Evolutionary conservation across 202 grass and related monocot genomes (phyloP).

Genomic region (Carex arenaria): DNA sequence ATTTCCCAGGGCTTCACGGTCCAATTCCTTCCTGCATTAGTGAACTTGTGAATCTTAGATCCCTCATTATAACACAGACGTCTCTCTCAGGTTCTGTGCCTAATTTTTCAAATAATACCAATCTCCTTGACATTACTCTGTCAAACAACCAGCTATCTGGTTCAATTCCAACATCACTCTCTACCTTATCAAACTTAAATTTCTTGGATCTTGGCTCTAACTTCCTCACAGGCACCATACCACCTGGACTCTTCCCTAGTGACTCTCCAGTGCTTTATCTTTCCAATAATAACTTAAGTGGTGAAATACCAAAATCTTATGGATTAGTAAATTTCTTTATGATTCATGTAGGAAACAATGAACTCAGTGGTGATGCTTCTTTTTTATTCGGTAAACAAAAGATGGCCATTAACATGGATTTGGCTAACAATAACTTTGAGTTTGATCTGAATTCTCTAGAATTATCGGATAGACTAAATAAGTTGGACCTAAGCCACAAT

Average conservation of each 20-base stretch:
- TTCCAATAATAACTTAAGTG: background rate
- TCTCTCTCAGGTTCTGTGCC: constrained; percentile 32
- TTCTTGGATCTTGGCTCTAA: background rate
- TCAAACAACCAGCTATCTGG: background rate
- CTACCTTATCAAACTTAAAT: background rate
- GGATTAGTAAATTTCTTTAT: background rate
- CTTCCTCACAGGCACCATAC: background rate
- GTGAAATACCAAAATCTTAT: background rate
- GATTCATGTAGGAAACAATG: background rate
- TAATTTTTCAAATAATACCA: background rate
- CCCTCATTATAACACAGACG: constrained; percentile 27
- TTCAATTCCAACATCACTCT: constrained; percentile 5
- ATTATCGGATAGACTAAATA: background rate
- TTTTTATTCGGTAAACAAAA: constrained; percentile 23
- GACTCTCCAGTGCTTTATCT: background rate
- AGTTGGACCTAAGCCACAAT: constrained; percentile 10
- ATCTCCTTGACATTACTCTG: background rate
- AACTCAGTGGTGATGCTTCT: background rate
- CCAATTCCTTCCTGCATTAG: constrained; percentile 32
- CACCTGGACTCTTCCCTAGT: background rate
- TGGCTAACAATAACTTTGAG: constrained; percentile 3
- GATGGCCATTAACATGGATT: background rate
- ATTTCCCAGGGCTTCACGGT: too few species aligned
- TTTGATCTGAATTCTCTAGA: constrained; percentile 2
- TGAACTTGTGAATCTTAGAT: constrained; percentile 27